Evolutionary conservation across 345 rosid species (phyloP).

Genomic region (Salix arbutifolia): DNA sequence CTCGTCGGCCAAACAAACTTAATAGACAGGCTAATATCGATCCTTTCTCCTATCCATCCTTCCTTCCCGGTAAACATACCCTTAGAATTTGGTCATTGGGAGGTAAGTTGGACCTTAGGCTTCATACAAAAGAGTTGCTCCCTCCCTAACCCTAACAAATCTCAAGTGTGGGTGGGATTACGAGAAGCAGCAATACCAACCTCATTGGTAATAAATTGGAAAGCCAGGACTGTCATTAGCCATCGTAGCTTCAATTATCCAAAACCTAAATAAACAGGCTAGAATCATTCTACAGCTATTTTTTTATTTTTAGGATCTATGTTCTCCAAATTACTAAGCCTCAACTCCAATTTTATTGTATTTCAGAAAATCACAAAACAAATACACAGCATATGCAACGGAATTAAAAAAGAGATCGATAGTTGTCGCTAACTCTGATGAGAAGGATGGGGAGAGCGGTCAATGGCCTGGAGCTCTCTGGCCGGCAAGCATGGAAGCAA

Average conservation of each 20-base stretch:
- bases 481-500: constrained; percentile 96
- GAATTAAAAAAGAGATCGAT: neutral
- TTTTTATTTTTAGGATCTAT: neutral
- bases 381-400: neutral
- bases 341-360: neutral
- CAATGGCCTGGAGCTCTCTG: constrained; percentile 95
- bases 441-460: constrained; percentile 93
- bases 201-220: neutral
- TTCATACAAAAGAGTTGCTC: neutral
- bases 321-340: neutral
- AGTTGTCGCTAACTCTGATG: constrained; percentile 65
- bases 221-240: neutral
- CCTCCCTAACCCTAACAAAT: neutral
- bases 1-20: neutral
- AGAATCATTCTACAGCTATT: neutral
- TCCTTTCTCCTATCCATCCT: too few species aligned
- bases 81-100: neutral
- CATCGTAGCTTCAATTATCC: neutral
- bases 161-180: neutral
- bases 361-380: neutral
- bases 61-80: neutral
- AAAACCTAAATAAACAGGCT: neutral
- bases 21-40: too few species aligned
- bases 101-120: neutral
- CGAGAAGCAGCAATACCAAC: neutral